Evolutionary conservation across 2,329 filamentous ascomycete species (phyloP).

Genomic region (Beauveria medogensis): DNA sequence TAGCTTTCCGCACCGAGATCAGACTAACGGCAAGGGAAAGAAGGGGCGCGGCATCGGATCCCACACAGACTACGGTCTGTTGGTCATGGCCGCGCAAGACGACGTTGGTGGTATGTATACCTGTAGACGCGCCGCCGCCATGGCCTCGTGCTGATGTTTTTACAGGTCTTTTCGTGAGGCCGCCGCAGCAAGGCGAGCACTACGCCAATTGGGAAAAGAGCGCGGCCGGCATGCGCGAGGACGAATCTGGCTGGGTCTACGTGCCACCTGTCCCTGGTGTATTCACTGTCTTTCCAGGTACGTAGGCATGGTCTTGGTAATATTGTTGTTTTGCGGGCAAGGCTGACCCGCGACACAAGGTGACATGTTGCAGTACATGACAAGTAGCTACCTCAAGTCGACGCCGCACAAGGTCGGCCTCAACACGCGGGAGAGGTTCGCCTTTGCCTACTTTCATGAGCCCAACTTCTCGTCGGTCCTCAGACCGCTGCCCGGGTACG

Average conservation of each 20-base stretch:
- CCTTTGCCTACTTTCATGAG: constrained; percentile 45
- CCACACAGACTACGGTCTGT: constrained; percentile 44
- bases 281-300: constrained; percentile 42
- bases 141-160: not conserved
- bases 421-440: constrained; percentile 38
- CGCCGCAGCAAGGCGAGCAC: constrained; percentile 30
- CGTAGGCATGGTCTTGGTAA: constrained; percentile 1
- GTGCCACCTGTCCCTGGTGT: constrained; percentile 35
- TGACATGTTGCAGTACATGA: constrained; percentile 46
- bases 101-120: constrained; percentile 34
- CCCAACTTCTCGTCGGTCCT: constrained; percentile 39
- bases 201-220: constrained; percentile 39
- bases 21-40: constrained; percentile 40
- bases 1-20: constrained; percentile 25
- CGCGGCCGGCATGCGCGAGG: constrained; percentile 34
- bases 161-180: constrained; percentile 36
- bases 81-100: constrained; percentile 42
- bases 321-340: not conserved
- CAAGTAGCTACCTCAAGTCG: constrained; percentile 35
- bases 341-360: constrained; percentile 21
- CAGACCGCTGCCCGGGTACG: constrained; percentile 33
- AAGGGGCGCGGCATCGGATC: constrained; percentile 42
- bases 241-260: constrained; percentile 39
- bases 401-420: constrained; percentile 44
- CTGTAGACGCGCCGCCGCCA: not conserved